Percentiles rank a stretch among this genome's conserved stretches.
These are phyloP conservation scores for Ustilago cynodontis DNA, from an alignment of 1,284 basidiomycete species.

Conservation along the genomic window DNA sequence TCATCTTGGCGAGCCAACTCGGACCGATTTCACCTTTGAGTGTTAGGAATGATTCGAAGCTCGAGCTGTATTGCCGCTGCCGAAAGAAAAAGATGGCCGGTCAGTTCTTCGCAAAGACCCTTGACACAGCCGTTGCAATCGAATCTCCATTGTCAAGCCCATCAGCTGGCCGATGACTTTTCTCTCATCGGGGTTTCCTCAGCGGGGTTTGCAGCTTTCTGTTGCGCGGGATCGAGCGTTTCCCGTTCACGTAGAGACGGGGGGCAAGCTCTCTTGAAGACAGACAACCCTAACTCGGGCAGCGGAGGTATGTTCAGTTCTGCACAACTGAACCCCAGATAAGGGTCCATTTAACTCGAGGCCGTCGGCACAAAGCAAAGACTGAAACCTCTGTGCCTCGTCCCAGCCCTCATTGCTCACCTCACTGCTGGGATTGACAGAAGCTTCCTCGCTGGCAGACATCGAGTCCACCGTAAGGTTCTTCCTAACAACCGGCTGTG, in stretches of 20 bases:
- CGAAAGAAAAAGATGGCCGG: background rate
- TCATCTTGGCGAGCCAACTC: background rate
- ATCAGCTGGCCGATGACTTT: background rate
- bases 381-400: background rate
- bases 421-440: background rate
- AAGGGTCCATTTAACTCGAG: background rate
- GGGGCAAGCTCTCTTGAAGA: background rate
- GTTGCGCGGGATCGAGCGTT: background rate
- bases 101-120: background rate
- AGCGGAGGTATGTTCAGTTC: background rate
- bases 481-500: slow-evolving; percentile 5
- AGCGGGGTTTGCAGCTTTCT: background rate
- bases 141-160: background rate
- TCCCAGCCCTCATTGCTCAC: background rate
- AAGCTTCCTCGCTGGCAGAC: background rate
- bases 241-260: background rate
- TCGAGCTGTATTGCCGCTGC: background rate
- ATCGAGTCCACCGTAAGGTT: background rate
- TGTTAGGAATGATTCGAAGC: no score
- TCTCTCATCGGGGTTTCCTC: background rate
- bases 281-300: background rate
- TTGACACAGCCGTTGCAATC: background rate
- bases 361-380: background rate
- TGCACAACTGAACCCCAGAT: background rate
- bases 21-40: no score